Conservation (phyloP, 148 eudicot genomes). For the Rhododendron williamsianum region DNA sequence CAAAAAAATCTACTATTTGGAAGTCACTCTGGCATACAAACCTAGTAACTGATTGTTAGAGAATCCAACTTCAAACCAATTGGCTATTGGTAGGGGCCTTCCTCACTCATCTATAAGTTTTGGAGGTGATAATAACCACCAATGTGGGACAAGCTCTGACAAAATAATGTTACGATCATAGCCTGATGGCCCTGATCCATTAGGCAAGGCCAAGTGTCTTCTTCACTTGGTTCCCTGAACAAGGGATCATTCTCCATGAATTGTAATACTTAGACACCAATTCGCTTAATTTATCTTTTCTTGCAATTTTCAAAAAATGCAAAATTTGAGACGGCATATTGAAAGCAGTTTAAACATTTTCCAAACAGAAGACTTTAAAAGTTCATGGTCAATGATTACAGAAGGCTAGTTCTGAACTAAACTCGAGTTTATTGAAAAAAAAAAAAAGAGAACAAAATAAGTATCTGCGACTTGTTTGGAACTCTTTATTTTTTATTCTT, state of each 20-base stretch:
- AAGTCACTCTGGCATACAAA: not conserved
- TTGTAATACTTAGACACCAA: not conserved
- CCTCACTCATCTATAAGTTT: not conserved
- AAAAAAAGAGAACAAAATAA: not conserved
- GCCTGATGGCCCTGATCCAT: not conserved
- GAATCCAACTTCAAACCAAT: not conserved
- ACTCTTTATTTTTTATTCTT: not conserved
- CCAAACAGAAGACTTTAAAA: not conserved
- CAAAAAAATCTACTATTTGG: not conserved
- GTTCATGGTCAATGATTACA: not conserved
- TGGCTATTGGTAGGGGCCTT: not conserved
- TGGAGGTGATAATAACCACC: not conserved
- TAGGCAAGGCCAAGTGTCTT: not conserved
- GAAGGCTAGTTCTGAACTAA: not conserved
- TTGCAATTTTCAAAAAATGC: not conserved
- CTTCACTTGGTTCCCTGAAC: not conserved
- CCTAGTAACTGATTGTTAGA: not conserved
- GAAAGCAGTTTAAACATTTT: not conserved
- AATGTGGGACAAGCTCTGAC: not conserved
- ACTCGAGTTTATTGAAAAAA: not conserved
- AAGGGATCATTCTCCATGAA: not conserved
- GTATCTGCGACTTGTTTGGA: not conserved
- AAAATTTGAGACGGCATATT: not conserved
- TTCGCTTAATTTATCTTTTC: not conserved
- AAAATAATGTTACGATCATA: not conserved